These are phyloP conservation scores for Hanseniaspora uvarum DNA, from an alignment of 1,139 yeast species.

Conservation along the genomic window DNA sequence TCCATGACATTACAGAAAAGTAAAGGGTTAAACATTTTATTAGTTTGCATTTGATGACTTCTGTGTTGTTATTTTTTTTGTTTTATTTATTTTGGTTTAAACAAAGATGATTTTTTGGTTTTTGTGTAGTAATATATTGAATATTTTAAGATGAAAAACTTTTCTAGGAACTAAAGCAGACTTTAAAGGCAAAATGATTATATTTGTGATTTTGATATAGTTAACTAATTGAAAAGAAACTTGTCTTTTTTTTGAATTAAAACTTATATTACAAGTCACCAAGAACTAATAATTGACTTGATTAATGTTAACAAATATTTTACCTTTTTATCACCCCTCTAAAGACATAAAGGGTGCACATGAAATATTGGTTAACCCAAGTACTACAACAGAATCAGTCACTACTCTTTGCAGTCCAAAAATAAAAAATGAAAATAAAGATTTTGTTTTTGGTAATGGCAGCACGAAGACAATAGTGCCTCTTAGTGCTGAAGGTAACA, in stretches of 20 bases:
- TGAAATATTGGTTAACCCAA: neutral
- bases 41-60: no score
- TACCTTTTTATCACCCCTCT: neutral
- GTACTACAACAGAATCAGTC: neutral
- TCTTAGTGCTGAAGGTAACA: neutral
- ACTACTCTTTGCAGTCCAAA: neutral
- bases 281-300: neutral
- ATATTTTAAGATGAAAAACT: no score
- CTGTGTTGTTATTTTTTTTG: neutral
- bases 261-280: neutral
- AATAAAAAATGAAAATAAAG: neutral
- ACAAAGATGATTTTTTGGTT: no score
- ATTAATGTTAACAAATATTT: neutral
- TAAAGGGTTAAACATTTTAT: neutral
- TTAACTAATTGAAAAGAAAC: neutral
- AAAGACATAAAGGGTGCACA: neutral
- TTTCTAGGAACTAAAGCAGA: no score
- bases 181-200: no score
- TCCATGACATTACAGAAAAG: conserved; percentile 42
- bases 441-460: neutral
- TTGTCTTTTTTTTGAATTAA: neutral
- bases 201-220: no score
- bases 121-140: no score
- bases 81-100: no score
- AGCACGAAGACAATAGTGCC: neutral